Conservation (phyloP, 768 basidiomycete species). For the Termitomyces sp. region DNA sequence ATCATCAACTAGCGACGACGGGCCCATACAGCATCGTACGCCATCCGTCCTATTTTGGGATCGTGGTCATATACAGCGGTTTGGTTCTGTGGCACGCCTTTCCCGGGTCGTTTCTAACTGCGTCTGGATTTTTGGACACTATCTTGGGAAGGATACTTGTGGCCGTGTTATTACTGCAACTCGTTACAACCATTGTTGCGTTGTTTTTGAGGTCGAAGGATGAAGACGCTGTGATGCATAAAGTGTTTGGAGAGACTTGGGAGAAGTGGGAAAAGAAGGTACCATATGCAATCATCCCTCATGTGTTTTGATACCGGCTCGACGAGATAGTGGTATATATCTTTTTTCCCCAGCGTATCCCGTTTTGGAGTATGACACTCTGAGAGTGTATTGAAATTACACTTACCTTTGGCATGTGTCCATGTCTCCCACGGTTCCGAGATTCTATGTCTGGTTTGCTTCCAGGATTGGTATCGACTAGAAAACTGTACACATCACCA, state of each 20-base stretch:
- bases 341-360: no score
- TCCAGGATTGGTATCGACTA: no score
- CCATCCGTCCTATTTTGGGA: slow-evolving; percentile 26
- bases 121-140: slow-evolving; percentile 24
- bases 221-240: slow-evolving; percentile 23
- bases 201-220: slow-evolving; percentile 14
- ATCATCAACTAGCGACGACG: slow-evolving; percentile 21
- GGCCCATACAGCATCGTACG: slow-evolving; percentile 28
- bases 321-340: not conserved
- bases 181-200: slow-evolving; percentile 7
- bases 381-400: no score
- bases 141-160: slow-evolving; percentile 15
- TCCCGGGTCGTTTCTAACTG: slow-evolving; percentile 24
- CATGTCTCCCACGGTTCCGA: no score
- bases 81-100: slow-evolving; percentile 25
- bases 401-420: no score
- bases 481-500: no score
- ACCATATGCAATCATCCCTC: slow-evolving; percentile 21
- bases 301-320: not conserved
- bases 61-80: slow-evolving; percentile 21
- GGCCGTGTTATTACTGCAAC: slow-evolving; percentile 4
- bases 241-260: slow-evolving; percentile 27
- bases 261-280: slow-evolving; percentile 20
- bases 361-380: no score
- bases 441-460: no score